A percentile compares a stretch with the other conserved stretches of the same genome.
These are phyloP conservation scores for Cystoisospora suis DNA, from an alignment of 169 alveolate species.

Conservation along the genomic window DNA sequence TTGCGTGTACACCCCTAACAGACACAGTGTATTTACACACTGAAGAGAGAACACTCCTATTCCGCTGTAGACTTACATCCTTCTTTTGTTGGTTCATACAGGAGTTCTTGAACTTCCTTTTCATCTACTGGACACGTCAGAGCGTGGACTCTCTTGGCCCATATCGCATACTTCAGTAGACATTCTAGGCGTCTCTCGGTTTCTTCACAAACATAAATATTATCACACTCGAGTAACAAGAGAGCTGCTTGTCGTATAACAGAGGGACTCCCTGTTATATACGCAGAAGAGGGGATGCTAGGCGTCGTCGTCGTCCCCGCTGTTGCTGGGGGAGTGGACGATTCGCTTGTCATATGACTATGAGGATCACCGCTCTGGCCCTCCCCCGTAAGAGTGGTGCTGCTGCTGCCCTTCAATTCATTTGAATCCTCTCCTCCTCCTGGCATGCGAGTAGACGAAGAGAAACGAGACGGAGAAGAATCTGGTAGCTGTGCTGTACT, in stretches of 20 bases:
- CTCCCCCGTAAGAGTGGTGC: too few species aligned
- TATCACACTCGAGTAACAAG: conserved; percentile 65
- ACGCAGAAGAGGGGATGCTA: too few species aligned
- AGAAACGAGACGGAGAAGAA: too few species aligned
- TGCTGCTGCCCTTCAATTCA: too few species aligned
- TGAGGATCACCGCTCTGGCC: too few species aligned
- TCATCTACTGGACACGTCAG: conserved; percentile 59
- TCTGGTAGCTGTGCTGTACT: too few species aligned
- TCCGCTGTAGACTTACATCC: conserved; percentile 28
- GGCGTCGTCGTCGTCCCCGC: too few species aligned
- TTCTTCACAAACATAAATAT: conserved; percentile 50
- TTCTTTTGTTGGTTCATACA: conserved; percentile 44
- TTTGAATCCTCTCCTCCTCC: too few species aligned
- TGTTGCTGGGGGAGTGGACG: too few species aligned
- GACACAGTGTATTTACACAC: not conserved
- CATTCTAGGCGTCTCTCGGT: conserved; percentile 63
- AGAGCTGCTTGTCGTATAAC: conserved; percentile 65
- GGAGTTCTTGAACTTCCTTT: conserved; percentile 56
- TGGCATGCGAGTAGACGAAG: too few species aligned
- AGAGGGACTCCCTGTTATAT: conserved; percentile 55
- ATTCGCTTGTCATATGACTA: too few species aligned
- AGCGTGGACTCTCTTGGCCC: conserved; percentile 53
- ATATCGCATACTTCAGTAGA: conserved; percentile 62
- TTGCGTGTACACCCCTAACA: not conserved
- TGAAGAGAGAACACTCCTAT: not conserved